A percentile compares a stretch with the other conserved stretches of the same genome.
Conservation (phyloP, 345 rosid species). For the Arabidopsis thaliana region DNA sequence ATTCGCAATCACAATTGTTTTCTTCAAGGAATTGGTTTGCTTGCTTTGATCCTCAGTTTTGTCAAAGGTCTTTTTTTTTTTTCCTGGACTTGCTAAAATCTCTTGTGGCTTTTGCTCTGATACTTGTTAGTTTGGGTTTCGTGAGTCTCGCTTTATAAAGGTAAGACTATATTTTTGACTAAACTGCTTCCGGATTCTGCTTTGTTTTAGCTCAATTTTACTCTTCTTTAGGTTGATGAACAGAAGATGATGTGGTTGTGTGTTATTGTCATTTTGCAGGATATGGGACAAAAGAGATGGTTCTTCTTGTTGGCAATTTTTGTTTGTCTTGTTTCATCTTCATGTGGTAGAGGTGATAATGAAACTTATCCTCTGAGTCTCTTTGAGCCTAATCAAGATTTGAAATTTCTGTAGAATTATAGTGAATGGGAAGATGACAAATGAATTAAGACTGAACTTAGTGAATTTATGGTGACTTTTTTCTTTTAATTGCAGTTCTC, state of each 20-base stretch:
- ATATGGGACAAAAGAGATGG: slow-evolving; percentile 51
- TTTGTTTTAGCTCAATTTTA: slow-evolving; percentile 3
- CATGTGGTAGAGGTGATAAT: slow-evolving; percentile 57
- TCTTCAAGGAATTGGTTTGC: background rate
- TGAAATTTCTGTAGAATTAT: background rate
- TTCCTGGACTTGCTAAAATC: background rate
- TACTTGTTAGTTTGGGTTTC: background rate
- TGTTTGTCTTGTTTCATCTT: slow-evolving; percentile 42
- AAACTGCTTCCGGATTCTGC: background rate
- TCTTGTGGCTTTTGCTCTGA: background rate
- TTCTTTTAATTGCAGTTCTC: slow-evolving; percentile 52
- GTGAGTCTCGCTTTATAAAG: background rate
- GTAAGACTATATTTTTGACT: background rate
- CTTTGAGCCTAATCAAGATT: background rate
- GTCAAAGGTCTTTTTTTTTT: background rate
- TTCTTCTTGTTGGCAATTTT: slow-evolving; percentile 45
- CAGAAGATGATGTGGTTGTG: slow-evolving; percentile 1
- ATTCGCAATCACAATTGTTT: background rate
- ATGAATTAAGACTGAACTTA: background rate
- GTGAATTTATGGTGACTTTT: background rate
- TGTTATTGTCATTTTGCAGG: slow-evolving; percentile 39
- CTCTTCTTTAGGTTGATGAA: slow-evolving; percentile 1
- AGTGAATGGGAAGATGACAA: background rate
- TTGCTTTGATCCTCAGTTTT: slow-evolving; percentile 14
- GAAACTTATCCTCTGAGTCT: background rate